phyloP scores from a whole-genome alignment of 192 early-diverging fungal species.

The Backusella tuberculispora region DNA sequence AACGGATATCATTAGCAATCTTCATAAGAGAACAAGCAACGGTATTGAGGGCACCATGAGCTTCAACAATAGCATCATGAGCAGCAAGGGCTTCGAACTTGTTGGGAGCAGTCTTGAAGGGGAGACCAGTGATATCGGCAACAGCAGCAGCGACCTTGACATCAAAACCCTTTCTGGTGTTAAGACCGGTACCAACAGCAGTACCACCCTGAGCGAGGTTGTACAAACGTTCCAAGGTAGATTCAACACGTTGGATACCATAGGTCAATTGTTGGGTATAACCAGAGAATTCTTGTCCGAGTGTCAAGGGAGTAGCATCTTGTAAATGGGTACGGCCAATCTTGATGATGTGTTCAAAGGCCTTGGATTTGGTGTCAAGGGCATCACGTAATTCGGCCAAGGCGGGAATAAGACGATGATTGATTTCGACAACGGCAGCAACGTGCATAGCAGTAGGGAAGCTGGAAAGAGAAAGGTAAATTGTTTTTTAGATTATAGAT shows the following conservation, averaged over 20 bases:
- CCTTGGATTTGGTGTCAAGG: constrained; percentile 75
- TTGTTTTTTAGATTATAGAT: constrained; percentile 5
- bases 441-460: constrained; percentile 99
- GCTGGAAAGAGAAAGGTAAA: constrained; percentile 19
- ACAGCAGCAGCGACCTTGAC: constrained; percentile 89
- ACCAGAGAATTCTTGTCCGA: constrained; percentile 99
- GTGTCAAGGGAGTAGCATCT: constrained; percentile 96
- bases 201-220: constrained; percentile 97
- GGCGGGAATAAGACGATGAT: constrained; percentile 84
- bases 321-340: constrained; percentile 99
- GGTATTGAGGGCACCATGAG: constrained; percentile 93
- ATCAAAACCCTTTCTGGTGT: constrained; percentile 94
- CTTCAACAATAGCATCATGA: constrained; percentile 98
- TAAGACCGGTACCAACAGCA: constrained; percentile 97
- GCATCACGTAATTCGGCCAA: constrained; percentile 81
- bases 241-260: constrained; percentile 87
- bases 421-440: constrained; percentile 88
- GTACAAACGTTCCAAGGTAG: constrained; percentile 81
- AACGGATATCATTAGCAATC: constrained; percentile 98
- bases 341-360: constrained; percentile 95
- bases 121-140: constrained; percentile 82
- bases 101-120: constrained; percentile 96
- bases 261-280: constrained; percentile 91
- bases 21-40: constrained; percentile 96
- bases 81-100: constrained; percentile 99